Percentiles rank a stretch among this genome's conserved stretches.
These are phyloP conservation scores for Daedaleopsis nitida DNA, from an alignment of 768 basidiomycete genomes.

Conservation along the genomic window DNA sequence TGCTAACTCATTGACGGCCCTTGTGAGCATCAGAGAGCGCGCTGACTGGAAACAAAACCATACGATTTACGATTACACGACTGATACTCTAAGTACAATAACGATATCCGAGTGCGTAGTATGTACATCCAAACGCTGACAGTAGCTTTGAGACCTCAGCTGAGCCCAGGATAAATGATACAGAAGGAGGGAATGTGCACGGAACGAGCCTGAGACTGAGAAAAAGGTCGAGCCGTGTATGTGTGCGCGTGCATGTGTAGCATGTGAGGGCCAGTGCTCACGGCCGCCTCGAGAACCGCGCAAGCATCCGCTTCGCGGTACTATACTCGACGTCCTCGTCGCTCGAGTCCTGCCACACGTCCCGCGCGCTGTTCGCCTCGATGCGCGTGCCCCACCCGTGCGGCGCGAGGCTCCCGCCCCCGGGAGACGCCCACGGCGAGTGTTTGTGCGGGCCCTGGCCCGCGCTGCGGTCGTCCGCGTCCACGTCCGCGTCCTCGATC, in stretches of 20 bases:
- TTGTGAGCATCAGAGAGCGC: too few relatives aligned
- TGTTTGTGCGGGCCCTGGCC: conserved; percentile 14
- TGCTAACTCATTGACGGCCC: too few relatives aligned
- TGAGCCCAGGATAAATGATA: too few relatives aligned
- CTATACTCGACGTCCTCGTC: conserved; percentile 69
- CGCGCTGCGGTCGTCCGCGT: conserved; percentile 34
- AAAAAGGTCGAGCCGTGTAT: not conserved
- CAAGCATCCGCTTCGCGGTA: conserved; percentile 56
- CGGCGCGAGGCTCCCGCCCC: conserved; percentile 20
- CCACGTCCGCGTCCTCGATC: conserved; percentile 46
- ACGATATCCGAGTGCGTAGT: conserved; percentile 6
- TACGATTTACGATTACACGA: not conserved
- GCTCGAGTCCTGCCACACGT: conserved; percentile 75
- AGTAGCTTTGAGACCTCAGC: not conserved
- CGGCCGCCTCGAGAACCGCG: conserved; percentile 42
- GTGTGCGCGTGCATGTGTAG: not conserved
- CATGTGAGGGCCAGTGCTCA: not conserved
- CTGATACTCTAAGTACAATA: conserved; percentile 10
- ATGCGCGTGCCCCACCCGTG: conserved; percentile 25
- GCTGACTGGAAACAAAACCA: not conserved
- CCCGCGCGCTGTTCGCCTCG: conserved; percentile 25
- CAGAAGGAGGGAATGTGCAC: too few relatives aligned
- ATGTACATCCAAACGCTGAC: not conserved
- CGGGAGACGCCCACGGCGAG: conserved; percentile 25
- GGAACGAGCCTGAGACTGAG: too few relatives aligned